Evolutionary conservation across 257 asterid genomes (phyloP).

Genomic region (Nemophila menziesii): DNA sequence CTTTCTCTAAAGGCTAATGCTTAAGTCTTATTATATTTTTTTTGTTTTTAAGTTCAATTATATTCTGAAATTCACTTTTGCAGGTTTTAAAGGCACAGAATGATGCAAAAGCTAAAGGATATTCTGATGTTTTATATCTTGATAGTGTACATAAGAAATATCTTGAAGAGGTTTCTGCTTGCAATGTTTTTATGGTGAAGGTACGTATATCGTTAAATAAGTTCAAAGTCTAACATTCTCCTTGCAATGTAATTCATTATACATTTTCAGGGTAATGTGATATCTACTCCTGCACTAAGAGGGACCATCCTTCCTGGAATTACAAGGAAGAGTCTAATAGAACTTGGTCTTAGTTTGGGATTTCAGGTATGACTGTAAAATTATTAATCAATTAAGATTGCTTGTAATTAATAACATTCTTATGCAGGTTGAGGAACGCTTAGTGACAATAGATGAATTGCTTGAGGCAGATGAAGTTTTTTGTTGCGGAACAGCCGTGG

Average conservation of each 20-base stretch:
- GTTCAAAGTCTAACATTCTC: no score
- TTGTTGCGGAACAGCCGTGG: slow-evolving; percentile 96
- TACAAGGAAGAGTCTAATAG: slow-evolving; percentile 38
- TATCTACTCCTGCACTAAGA: slow-evolving; percentile 33
- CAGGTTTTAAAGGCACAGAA: slow-evolving; percentile 92
- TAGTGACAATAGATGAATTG: slow-evolving; percentile 71
- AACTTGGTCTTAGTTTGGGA: slow-evolving; percentile 35
- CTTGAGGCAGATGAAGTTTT: slow-evolving; percentile 96
- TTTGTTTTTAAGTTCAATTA: no score
- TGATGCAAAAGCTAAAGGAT: slow-evolving; percentile 93
- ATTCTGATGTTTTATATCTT: slow-evolving; percentile 78
- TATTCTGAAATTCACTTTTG: slow-evolving; percentile 6
- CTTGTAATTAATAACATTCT: no score
- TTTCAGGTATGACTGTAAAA: no score
- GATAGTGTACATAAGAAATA: slow-evolving; percentile 67
- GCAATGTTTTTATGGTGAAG: slow-evolving; percentile 92
- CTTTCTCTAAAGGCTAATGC: background rate
- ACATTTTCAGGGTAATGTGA: slow-evolving; percentile 31
- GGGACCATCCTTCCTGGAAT: slow-evolving; percentile 46
- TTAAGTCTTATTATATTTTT: no score
- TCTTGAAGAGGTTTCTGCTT: slow-evolving; percentile 93
- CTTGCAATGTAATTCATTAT: no score
- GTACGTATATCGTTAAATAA: no score
- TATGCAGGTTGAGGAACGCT: slow-evolving; percentile 77
- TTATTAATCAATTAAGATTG: no score